Base-by-base conservation (phyloP, 2,329 filamentous ascomycete genomes). In the Onygena corvina region DNA sequence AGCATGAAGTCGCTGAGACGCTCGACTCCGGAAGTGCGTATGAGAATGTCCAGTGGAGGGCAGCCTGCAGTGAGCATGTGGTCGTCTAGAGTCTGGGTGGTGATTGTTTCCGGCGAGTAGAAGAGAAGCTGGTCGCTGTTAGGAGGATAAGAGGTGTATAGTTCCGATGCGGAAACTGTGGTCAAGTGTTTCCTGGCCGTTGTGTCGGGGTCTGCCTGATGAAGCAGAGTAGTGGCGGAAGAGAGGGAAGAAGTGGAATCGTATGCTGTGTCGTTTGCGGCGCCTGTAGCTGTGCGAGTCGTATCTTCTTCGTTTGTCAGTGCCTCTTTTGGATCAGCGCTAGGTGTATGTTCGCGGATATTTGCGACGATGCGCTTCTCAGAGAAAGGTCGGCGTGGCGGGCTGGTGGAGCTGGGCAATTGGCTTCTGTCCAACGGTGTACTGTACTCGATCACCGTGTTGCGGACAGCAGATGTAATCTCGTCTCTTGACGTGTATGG, bases 1-100 rank as follows among this genome's bases (percentile, higher is more conserved):
- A 98, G 80, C 89, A 98, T 92, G 60, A 96, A 98, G 64, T 98
- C 92, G 62, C 88, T 95, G 52, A 98, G 72, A 45, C 92, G 78
- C 65, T 89, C 84, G 11, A 98, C 92, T 23, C 89, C 90, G 54
- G 88, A 95, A 3, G 92, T 98, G 46, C 92, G 80, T 46, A 98
- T 77, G 49, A 98, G 81, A 9, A 98, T 76, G 61, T 98, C 92
- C 35, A 96, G 71, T 0, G 92, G 92, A 12, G 92, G 92, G 54
- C 85, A 82, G 48, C 80, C 79, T 45, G 83, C 79, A 3, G 90
- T 96, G 68, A 94, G 92, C 70, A 93, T 86, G 67, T 95, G 87
- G 53, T 80, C 79, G 48, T 83, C 83, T 49, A 98, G 72, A 0
- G 85, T 94, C 54, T 87, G 80, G 25, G 81, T 75, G 1, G 85